Evolutionary conservation across 257 asterid species (phyloP), one percentile per base, ranked within the genome.

Genomic region (Solanum neorickii): DNA sequence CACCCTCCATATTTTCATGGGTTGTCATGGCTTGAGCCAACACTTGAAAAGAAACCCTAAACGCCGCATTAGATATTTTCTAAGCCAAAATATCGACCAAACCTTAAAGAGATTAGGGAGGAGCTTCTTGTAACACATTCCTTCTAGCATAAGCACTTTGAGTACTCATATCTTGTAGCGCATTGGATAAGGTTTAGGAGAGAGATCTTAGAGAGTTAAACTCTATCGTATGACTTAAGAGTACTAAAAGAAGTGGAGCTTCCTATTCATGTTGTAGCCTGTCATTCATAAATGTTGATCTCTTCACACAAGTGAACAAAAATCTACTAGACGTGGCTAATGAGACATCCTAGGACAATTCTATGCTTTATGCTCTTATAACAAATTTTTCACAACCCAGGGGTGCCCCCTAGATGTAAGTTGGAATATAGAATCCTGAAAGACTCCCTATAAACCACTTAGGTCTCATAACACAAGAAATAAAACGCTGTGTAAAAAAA

Each of bases 81-180:
- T 52, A 1, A 3, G 2, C 23, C 23, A 52, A 52, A 52, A 3
- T 23, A 52, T 52, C 4, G 10, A 52, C 0, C 2, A 1, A 0
- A 15, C 16, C 9, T 15, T 49, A 1, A 49, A 8, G 21, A 49
- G 21, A 9, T 5, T 15, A 8, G 21, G 59, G 60, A 49, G 3
- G 60, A 49, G 21, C 60, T 49, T 49, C 9, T 15, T 49, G 8
- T 49, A 15, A 21, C 60, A 15, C 60, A 49, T 6, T 49, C 9
- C 21, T 49, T 49, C 9, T 49, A 15, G 9, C 9, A 15, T 49
- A 49, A 49, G 60, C 9, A 5, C 60, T 49, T 49, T 7, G 9
- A 5, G 60, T 49, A 15, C 1, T 15, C 60, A 49, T 49, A 49
- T 49, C 21, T 8, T 49, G 18, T 49, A 15, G 9, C 16, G 8